Conservation (phyloP, 1,284 basidiomycete species). For the Schizophyllum commune region DNA sequence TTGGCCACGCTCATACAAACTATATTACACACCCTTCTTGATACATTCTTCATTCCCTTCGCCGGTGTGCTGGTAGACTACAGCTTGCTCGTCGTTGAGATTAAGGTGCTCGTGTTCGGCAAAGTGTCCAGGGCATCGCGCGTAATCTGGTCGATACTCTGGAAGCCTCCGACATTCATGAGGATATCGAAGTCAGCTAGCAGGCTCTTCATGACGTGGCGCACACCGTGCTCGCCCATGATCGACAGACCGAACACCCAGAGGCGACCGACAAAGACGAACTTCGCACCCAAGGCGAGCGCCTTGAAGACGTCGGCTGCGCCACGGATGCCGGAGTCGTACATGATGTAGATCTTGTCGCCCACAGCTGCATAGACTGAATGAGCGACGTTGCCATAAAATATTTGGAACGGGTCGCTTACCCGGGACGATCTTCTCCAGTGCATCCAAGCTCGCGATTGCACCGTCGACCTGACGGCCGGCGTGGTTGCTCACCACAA, state of each 20-base stretch:
- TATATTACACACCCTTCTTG: no score
- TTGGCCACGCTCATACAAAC: no score
- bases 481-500: slow-evolving; percentile 81
- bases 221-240: slow-evolving; percentile 58
- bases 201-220: slow-evolving; percentile 54
- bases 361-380: slow-evolving; percentile 44
- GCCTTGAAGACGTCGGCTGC: slow-evolving; percentile 75
- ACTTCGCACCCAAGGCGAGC: slow-evolving; percentile 59
- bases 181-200: slow-evolving; percentile 57
- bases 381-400: slow-evolving; percentile 47
- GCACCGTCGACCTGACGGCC: slow-evolving; percentile 80
- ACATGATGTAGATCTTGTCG: slow-evolving; percentile 58
- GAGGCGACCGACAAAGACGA: slow-evolving; percentile 54
- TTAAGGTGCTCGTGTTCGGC: background rate
- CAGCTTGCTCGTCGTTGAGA: background rate
- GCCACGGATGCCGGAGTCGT: slow-evolving; percentile 74
- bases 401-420: background rate
- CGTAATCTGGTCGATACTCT: background rate
- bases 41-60: no score
- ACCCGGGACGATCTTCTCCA: slow-evolving; percentile 38
- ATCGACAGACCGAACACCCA: slow-evolving; percentile 57
- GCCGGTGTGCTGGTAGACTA: background rate
- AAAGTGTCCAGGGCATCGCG: background rate
- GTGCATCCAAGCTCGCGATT: slow-evolving; percentile 61
- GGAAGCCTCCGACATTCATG: slow-evolving; percentile 40